Percentiles rank a stretch among this genome's conserved stretches.
Evolutionary conservation across 2,329 filamentous ascomycete species (phyloP).

Genomic region (Botryotinia globosa): DNA sequence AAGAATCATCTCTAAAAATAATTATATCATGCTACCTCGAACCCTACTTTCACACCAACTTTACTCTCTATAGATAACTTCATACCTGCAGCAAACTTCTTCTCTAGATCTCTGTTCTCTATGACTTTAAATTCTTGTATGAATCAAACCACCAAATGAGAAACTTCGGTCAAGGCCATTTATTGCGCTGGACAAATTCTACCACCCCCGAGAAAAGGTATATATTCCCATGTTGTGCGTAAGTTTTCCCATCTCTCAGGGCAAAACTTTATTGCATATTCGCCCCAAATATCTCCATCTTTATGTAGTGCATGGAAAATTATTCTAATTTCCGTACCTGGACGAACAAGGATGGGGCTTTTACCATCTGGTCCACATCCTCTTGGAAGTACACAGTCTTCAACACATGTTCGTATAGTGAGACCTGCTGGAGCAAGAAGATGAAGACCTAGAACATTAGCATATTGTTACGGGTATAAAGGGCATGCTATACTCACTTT

Average conservation of each 20-base stretch:
- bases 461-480: neutral
- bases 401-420: neutral
- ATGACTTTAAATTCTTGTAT: slow-evolving; percentile 4
- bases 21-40: neutral
- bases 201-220: neutral
- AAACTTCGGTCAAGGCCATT: neutral
- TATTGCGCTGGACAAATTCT: slow-evolving; percentile 11
- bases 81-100: neutral
- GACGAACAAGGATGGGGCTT: slow-evolving; percentile 30
- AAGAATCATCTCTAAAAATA: neutral
- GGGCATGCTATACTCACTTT: slow-evolving; percentile 44
- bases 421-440: neutral
- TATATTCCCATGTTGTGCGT: slow-evolving; percentile 32
- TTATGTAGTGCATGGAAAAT: slow-evolving; percentile 39
- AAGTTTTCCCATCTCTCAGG: slow-evolving; percentile 43
- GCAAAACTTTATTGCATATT: slow-evolving; percentile 40
- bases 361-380: slow-evolving; percentile 35
- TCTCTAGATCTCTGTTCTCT: neutral
- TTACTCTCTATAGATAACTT: neutral
- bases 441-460: neutral
- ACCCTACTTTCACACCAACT: neutral
- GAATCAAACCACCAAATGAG: slow-evolving; percentile 2
- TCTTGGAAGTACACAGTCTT: slow-evolving; percentile 25
- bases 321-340: slow-evolving; percentile 25
- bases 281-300: slow-evolving; percentile 40